These are phyloP conservation scores for Protomyces arabidopsidicola DNA, from an alignment of 1,139 yeast genomes.

Conservation along the genomic window DNA sequence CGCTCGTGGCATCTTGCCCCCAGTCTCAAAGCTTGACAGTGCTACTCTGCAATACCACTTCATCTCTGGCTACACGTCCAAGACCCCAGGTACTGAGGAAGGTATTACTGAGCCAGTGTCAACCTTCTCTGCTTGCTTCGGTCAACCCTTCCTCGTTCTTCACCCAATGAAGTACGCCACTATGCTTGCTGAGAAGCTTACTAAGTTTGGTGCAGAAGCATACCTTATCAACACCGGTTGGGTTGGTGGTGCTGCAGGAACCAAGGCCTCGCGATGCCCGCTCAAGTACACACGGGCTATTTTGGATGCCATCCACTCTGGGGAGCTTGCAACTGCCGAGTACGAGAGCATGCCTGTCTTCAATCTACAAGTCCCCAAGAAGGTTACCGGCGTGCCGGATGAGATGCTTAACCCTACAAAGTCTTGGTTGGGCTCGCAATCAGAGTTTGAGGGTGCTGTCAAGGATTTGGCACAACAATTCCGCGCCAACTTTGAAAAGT, in stretches of 20 bases:
- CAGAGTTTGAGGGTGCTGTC: constrained; percentile 62
- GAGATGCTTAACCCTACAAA: constrained; percentile 83
- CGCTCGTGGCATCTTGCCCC: constrained; percentile 96
- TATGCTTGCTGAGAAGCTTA: constrained; percentile 91
- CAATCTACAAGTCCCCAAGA: constrained; percentile 80
- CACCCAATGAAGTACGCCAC: constrained; percentile 98
- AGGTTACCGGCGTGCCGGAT: constrained; percentile 74
- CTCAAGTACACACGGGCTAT: constrained; percentile 97
- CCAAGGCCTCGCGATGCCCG: constrained; percentile 84
- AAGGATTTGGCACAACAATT: constrained; percentile 70
- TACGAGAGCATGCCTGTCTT: constrained; percentile 82
- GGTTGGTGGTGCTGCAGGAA: constrained; percentile 89
- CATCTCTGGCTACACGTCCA: constrained; percentile 96
- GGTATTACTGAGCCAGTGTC: constrained; percentile 99
- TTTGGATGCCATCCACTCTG: constrained; percentile 90
- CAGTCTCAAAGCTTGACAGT: constrained; percentile 87
- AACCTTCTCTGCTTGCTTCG: constrained; percentile 97
- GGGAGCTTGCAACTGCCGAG: constrained; percentile 72
- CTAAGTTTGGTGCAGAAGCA: constrained; percentile 82
- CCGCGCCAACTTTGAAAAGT: constrained; percentile 78
- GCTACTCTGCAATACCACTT: constrained; percentile 99
- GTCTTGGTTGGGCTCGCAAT: constrained; percentile 72
- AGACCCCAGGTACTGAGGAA: constrained; percentile 99
- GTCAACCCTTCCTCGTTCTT: constrained; percentile 96
- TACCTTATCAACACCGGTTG: constrained; percentile 98